phyloP scores from a whole-genome alignment of 495 filamentous ascomycete species.

The Aspergillus funiculosus region DNA sequence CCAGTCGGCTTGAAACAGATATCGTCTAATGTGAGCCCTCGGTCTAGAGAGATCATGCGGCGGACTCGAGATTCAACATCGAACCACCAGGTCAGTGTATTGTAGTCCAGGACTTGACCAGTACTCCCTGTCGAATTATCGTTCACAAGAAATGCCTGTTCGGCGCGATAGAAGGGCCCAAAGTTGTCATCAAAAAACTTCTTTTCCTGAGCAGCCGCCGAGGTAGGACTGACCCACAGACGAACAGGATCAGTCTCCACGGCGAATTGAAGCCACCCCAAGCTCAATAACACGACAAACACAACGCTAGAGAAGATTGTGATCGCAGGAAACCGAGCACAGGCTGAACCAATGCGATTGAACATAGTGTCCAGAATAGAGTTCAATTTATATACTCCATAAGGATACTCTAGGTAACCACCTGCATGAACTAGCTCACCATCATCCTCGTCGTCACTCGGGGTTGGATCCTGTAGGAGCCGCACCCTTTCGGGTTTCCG shows the following conservation, averaged over 20 bases:
- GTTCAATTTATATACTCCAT: slow-evolving; percentile 70
- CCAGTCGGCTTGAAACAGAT: slow-evolving; percentile 93
- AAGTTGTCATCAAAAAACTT: slow-evolving; percentile 91
- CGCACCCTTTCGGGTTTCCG: slow-evolving; percentile 73
- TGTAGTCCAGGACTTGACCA: slow-evolving; percentile 76
- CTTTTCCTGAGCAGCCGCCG: slow-evolving; percentile 87
- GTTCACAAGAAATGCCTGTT: slow-evolving; percentile 92
- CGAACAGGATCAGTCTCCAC: slow-evolving; percentile 86
- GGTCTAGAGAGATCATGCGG: slow-evolving; percentile 58
- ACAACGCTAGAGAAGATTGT: slow-evolving; percentile 69
- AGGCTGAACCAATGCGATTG: slow-evolving; percentile 70
- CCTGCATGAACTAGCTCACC: slow-evolving; percentile 64
- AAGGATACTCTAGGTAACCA: slow-evolving; percentile 62
- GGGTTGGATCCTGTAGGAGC: slow-evolving; percentile 74
- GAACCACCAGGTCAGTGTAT: slow-evolving; percentile 91
- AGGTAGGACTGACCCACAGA: slow-evolving; percentile 92
- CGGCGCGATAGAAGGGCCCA: slow-evolving; percentile 89
- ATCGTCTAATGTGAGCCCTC: slow-evolving; percentile 64
- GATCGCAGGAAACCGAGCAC: slow-evolving; percentile 75
- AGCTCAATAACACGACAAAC: slow-evolving; percentile 66
- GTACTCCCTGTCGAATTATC: slow-evolving; percentile 59
- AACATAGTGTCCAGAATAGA: slow-evolving; percentile 72
- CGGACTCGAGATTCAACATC: slow-evolving; percentile 74
- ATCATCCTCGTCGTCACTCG: slow-evolving; percentile 87
- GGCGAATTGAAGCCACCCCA: slow-evolving; percentile 80